Base-by-base conservation (phyloP, 2,329 filamentous ascomycete genomes). In the Penicillium concentricum region DNA sequence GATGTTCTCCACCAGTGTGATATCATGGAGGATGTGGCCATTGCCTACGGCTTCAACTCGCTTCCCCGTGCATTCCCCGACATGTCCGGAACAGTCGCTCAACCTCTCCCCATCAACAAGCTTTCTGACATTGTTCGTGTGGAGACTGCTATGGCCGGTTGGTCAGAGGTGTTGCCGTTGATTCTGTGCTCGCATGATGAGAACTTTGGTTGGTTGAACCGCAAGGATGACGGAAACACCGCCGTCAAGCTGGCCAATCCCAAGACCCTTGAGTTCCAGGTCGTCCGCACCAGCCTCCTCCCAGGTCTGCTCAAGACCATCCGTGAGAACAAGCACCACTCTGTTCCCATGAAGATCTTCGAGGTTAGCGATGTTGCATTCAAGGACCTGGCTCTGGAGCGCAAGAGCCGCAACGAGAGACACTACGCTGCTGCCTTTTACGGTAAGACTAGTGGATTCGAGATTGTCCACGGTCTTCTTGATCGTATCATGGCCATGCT, bases 181-280 rank as follows among this genome's bases (percentile, higher is more conserved):
- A 97, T 96, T 65, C 85, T 99, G 54, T 99, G 94, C 82, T 96
- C 91, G 44, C 92, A 97, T 74, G 93, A 97, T 70, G 94, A 99
- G 82, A 99, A 99, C 80, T 99, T 97, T 74, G 88, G 83, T 58
- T 97, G 91, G 89, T 81, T 99, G 50, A 96, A 96, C 78, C 88
- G 92, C 70, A 87, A 87, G 70, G 92, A 97, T 65, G 90, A 96
- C 68, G 91, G 91, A 62, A 87, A 83, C 57, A 91, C 88, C 0
- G 92, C 91, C 28, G 86, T 97, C 64, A 87, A 86, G 67, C 87
- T 97, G 39, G 90, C 90, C 62, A 97, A 97, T 74, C 92, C 92
- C 54, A 97, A 97, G 81, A 95, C 92, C 0, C 83, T 86, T 26
- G 92, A 97, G 72, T 97, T 96, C 76, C 92, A 97, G 76, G 87